A percentile compares a stretch with the other conserved stretches of the same genome.
These are phyloP conservation scores for Euphorbia tirucalli DNA, from an alignment of 345 rosid species.

Conservation along the genomic window DNA sequence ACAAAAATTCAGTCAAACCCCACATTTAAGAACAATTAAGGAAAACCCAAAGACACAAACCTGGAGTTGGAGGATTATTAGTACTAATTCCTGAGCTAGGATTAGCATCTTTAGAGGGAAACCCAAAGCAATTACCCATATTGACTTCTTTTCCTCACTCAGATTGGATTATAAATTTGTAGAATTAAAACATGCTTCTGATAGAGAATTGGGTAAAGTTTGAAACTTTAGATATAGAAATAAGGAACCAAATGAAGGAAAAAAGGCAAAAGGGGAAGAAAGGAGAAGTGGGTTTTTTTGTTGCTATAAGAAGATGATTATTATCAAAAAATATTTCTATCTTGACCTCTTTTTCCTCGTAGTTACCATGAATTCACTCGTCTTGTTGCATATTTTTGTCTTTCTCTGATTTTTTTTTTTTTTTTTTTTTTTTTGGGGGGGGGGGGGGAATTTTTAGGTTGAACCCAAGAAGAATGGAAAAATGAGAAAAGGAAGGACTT, in stretches of 20 bases:
- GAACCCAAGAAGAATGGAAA: not conserved
- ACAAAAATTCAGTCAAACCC: not conserved
- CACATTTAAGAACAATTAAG: not conserved
- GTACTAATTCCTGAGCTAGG: constrained; percentile 4
- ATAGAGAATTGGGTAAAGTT: too few relatives aligned
- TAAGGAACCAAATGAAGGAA: not conserved
- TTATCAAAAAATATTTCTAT: too few relatives aligned
- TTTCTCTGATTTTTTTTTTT: not conserved
- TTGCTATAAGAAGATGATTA: too few relatives aligned
- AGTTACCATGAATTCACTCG: constrained; percentile 20
- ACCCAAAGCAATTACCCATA: constrained; percentile 48
- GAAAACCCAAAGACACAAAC: constrained; percentile 4
- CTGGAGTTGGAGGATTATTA: constrained; percentile 20
- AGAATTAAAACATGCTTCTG: not conserved
- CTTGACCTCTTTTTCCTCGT: constrained; percentile 6
- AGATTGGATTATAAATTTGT: not conserved
- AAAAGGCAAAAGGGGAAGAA: too few relatives aligned
- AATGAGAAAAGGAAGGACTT: not conserved
- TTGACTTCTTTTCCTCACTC: not conserved
- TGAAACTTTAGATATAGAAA: not conserved
- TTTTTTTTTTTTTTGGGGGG: too few relatives aligned
- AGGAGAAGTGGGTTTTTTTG: not conserved
- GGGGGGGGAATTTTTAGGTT: constrained; percentile 1
- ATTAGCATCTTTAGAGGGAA: constrained; percentile 14
- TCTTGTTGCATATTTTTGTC: constrained; percentile 8